Evolutionary conservation across 176 grass and related monocot species (phyloP).

Genomic region (Panicum miliaceum): DNA sequence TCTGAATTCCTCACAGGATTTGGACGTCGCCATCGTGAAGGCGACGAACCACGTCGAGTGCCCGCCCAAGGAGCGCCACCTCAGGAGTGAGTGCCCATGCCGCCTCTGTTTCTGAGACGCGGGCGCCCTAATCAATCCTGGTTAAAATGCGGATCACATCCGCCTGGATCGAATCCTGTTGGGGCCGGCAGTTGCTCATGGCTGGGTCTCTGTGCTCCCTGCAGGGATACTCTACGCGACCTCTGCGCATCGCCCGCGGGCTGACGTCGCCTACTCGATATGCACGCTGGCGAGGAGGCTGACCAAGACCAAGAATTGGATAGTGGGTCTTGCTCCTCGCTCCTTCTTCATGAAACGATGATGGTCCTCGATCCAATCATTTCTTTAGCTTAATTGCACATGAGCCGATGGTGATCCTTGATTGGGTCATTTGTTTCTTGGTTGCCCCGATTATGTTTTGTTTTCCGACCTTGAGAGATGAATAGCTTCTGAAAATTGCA

Average conservation of each 20-base stretch:
- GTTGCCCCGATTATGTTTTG: background rate
- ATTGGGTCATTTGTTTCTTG: background rate
- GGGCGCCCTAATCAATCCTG: too few relatives aligned
- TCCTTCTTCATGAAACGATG: background rate
- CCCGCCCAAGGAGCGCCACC: conserved; percentile 90
- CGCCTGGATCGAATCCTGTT: background rate
- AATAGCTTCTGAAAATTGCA: background rate
- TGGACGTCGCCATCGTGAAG: conserved; percentile 97
- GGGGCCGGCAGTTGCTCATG: conserved; percentile 19
- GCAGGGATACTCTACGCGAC: conserved; percentile 80
- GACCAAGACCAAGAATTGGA: conserved; percentile 94
- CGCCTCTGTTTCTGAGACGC: background rate
- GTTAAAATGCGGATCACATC: background rate
- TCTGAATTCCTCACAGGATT: conserved; percentile 52
- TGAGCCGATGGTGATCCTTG: background rate
- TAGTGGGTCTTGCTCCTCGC: conserved; percentile 56
- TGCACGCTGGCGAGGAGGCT: conserved; percentile 75
- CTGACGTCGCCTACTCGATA: conserved; percentile 89
- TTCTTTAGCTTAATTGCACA: background rate
- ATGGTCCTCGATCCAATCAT: background rate
- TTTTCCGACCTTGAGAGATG: background rate
- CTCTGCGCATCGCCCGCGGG: conserved; percentile 61
- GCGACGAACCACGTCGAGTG: conserved; percentile 92
- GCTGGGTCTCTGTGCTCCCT: background rate
- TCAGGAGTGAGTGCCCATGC: conserved; percentile 89